Evolutionary conservation across 1,284 basidiomycete species (phyloP).

Genomic region (Hemileia vastatrix): DNA sequence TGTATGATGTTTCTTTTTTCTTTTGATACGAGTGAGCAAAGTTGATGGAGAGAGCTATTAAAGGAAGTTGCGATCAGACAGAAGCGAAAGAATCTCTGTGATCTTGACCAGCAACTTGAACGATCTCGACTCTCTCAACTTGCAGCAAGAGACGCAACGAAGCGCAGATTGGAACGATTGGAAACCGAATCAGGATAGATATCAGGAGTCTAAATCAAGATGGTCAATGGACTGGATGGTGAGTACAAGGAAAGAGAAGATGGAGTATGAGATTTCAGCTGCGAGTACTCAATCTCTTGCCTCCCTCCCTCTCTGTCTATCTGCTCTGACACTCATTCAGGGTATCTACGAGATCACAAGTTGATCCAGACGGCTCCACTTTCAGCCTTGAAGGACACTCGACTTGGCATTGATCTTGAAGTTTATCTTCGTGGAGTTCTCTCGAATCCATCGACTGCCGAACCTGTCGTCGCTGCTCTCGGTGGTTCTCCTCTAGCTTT

Average conservation of each 20-base stretch:
- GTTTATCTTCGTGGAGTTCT: slow-evolving; percentile 75
- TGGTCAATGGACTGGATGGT: not conserved
- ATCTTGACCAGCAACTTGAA: no score
- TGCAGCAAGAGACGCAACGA: no score
- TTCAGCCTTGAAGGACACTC: slow-evolving; percentile 72
- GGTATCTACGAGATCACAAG: slow-evolving; percentile 74
- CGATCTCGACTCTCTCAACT: no score
- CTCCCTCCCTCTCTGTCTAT: not conserved
- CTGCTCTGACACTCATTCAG: no score
- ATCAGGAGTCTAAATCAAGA: not conserved
- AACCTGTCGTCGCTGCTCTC: slow-evolving; percentile 83
- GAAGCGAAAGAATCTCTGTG: no score
- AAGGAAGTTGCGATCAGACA: no score
- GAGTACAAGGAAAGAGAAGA: not conserved
- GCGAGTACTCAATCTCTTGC: not conserved
- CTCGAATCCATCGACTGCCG: slow-evolving; percentile 61
- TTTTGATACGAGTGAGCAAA: not conserved
- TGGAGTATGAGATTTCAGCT: not conserved
- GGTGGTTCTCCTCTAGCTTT: slow-evolving; percentile 63
- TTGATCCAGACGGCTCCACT: slow-evolving; percentile 73
- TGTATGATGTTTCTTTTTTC: not conserved
- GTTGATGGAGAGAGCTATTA: no score
- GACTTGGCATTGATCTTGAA: slow-evolving; percentile 90
- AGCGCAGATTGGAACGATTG: no score
- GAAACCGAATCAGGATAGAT: no score